Evolutionary conservation across 139 green algal genomes (phyloP).

Genomic region (Desmodesmus armatus): DNA sequence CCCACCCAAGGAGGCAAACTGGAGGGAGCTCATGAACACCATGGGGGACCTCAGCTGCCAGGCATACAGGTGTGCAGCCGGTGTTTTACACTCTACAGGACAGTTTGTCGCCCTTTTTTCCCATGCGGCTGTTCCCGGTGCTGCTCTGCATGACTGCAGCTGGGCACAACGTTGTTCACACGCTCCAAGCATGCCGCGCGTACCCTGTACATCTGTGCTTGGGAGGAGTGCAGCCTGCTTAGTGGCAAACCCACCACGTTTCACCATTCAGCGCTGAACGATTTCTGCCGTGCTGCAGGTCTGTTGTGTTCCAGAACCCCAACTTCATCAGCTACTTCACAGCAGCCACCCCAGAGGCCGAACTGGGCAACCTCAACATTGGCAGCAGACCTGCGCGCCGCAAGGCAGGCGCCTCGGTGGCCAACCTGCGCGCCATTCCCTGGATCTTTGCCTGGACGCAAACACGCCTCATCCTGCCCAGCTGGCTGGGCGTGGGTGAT

Average conservation of each 20-base stretch:
- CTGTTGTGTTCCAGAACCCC: conserved; percentile 83
- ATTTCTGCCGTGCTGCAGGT: conserved; percentile 54
- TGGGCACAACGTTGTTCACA: no score
- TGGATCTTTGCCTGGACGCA: conserved; percentile 99
- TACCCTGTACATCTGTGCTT: no score
- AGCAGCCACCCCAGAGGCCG: conserved; percentile 89
- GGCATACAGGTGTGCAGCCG: conserved; percentile 59
- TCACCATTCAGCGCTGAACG: neutral
- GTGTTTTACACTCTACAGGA: no score
- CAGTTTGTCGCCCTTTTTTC: no score
- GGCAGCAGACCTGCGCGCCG: conserved; percentile 78
- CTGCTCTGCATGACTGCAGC: no score
- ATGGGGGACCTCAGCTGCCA: conserved; percentile 78
- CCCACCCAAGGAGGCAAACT: conserved; percentile 58
- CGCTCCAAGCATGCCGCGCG: no score
- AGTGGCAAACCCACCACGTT: no score
- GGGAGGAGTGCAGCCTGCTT: neutral
- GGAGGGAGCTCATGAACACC: conserved; percentile 74
- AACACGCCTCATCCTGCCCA: conserved; percentile 95
- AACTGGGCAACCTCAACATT: conserved; percentile 98
- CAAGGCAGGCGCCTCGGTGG: conserved; percentile 61
- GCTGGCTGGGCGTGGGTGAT: conserved; percentile 96
- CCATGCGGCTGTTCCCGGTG: neutral
- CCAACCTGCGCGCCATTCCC: conserved; percentile 95
- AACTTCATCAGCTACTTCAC: conserved; percentile 95